Evolutionary conservation across 2,329 filamentous ascomycete genomes (phyloP), one percentile per base, ranked within the genome.

Genomic region (Fusarium sp.): DNA sequence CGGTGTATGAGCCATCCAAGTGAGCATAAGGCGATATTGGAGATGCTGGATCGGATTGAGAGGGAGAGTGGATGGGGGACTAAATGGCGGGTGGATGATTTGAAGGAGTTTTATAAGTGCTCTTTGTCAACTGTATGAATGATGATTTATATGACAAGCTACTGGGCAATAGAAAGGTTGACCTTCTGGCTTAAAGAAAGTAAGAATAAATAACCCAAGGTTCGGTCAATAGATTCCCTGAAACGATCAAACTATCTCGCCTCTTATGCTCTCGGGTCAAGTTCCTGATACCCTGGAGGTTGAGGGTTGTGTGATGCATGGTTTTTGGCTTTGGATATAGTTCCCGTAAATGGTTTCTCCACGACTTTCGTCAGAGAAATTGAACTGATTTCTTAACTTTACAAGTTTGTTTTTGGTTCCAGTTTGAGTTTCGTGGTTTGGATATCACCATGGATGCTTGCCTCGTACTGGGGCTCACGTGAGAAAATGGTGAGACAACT

Each of bases 61-160:
- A 77, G 77, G 29, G 83, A 86, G 68, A 85, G 82, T 9, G 86
- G 86, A 0, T 88, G 85, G 85, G 81, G 81, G 6, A 87, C 86
- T 1, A 79, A 80, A 62, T 88, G 85, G 85, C 76, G 86, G 44
- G 83, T 81, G 0, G 83, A 87, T 18, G 85, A 88, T 73, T 51
- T 88, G 48, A 82, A 81, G 47, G 81, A 84, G 51, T 83, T 83
- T 58, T 88, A 66, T 20, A 66, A 61, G 4, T 66, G 62, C 12
- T 66, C 63, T 13, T 46, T 66, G 7, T 61, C 63, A 10, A 66
- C 63, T n/a, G 18, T 67, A 34, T 66, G 22, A 53, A n/a, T 2
- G 3, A 24, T 34, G 61, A 22, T 45, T 5, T 30, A 18, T 30
- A 22, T 40, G 18, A 10, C 9, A 11, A 6, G 10, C 6, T n/a